Conservation (phyloP, 2,329 filamentous ascomycete species). For the Mycosphaerella arachidis region DNA sequence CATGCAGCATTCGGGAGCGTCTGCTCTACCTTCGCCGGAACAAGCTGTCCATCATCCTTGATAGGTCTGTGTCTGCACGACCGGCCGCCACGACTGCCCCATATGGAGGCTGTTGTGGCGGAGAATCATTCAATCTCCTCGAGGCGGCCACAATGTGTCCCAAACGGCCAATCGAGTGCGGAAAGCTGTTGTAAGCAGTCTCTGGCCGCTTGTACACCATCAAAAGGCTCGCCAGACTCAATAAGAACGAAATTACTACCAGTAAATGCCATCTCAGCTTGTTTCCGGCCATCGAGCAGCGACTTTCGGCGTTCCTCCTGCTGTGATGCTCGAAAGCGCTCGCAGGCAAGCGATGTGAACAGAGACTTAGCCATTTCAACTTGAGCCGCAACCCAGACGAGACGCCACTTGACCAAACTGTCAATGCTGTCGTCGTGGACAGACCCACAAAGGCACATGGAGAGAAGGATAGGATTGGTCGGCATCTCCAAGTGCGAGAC, state of each 20-base stretch:
- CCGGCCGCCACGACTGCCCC: conserved; percentile 19
- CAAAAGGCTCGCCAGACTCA: neutral
- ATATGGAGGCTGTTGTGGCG: conserved; percentile 12
- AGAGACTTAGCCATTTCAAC: neutral
- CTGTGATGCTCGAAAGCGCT: neutral
- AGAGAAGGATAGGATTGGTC: neutral
- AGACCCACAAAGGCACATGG: neutral
- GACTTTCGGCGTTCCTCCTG: neutral
- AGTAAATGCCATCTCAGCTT: neutral
- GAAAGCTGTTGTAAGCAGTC: neutral
- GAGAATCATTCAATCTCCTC: conserved; percentile 2
- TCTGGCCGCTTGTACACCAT: neutral
- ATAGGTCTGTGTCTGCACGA: conserved; percentile 9
- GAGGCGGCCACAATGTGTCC: neutral
- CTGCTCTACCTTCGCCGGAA: conserved; percentile 8
- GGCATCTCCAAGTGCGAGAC: neutral
- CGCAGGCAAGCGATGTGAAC: neutral
- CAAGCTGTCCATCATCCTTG: conserved; percentile 9
- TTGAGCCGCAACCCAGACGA: neutral
- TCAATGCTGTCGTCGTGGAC: neutral
- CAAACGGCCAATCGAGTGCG: neutral
- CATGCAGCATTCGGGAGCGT: neutral
- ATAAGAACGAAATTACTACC: neutral
- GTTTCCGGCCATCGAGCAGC: neutral
- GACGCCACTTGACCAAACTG: neutral